phyloP scores from a whole-genome alignment of 371 early-diverging fungal species.

The Amoeboaphelidium protococcarum region DNA sequence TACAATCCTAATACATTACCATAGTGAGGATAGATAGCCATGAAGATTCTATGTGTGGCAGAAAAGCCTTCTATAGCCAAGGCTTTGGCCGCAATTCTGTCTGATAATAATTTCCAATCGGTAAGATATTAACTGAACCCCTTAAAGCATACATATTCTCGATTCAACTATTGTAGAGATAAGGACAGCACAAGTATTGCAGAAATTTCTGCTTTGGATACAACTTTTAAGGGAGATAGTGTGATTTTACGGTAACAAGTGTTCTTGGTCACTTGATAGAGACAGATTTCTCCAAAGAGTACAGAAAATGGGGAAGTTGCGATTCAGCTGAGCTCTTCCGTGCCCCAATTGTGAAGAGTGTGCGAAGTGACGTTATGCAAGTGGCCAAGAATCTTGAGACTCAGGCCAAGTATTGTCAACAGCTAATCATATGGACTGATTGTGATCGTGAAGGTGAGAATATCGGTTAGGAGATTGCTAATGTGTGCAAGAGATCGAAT shows the following conservation, averaged over 20 bases:
- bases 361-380: constrained; percentile 14
- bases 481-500: constrained; percentile 10
- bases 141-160: no score
- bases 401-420: constrained; percentile 27
- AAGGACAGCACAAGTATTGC: constrained; percentile 29
- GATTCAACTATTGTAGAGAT: constrained; percentile 18
- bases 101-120: constrained; percentile 2
- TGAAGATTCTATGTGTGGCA: constrained; percentile 25
- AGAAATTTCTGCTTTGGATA: constrained; percentile 51
- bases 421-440: constrained; percentile 97
- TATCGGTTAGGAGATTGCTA: constrained; percentile 68
- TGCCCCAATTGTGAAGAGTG: constrained; percentile 18
- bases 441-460: constrained; percentile 98
- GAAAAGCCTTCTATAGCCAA: constrained; percentile 52
- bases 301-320: constrained; percentile 26
- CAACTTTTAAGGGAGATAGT: constrained; percentile 21
- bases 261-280: constrained; percentile 50
- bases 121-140: background rate
- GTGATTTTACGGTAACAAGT: constrained; percentile 54
- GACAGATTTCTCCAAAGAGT: constrained; percentile 29
- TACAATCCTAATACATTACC: no score
- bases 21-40: no score
- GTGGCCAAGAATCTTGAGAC: constrained; percentile 32
- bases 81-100: constrained; percentile 23
- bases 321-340: constrained; percentile 33